phyloP scores from a whole-genome alignment of 1,284 basidiomycete species.

The Fomitiporia mediterranea region DNA sequence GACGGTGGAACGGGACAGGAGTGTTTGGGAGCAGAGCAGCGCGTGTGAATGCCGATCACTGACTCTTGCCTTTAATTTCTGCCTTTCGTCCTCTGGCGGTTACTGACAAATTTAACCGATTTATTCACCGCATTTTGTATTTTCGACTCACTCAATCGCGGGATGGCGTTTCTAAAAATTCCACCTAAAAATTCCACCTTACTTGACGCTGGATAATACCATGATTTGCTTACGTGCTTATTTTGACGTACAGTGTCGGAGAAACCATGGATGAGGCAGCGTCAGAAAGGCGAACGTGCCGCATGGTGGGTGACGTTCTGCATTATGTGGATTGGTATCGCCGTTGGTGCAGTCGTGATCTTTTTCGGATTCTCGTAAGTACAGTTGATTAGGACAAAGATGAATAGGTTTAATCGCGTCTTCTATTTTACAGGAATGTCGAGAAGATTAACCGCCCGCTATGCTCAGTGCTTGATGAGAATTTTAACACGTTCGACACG shows the following conservation, averaged over 20 bases:
- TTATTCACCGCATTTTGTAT: background rate
- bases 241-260: conserved; percentile 20
- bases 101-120: background rate
- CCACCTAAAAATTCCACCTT: no score
- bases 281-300: conserved; percentile 45
- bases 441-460: conserved; percentile 37
- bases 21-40: background rate
- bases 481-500: conserved; percentile 52
- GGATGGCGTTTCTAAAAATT: no score
- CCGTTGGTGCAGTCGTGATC: conserved; percentile 38
- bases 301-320: conserved; percentile 55
- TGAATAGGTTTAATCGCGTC: background rate
- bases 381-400: background rate
- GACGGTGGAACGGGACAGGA: background rate
- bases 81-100: background rate
- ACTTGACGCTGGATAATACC: background rate
- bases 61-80: background rate
- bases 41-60: background rate
- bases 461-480: conserved; percentile 66
- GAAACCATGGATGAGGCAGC: conserved; percentile 59
- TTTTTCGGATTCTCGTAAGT: background rate
- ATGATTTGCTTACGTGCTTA: background rate
- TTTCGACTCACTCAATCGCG: background rate
- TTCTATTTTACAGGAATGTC: conserved; percentile 31
- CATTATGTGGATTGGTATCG: conserved; percentile 42